Evolutionary conservation across 495 filamentous ascomycete species (phyloP).

Genomic region (Stereocaulon alpinum): DNA sequence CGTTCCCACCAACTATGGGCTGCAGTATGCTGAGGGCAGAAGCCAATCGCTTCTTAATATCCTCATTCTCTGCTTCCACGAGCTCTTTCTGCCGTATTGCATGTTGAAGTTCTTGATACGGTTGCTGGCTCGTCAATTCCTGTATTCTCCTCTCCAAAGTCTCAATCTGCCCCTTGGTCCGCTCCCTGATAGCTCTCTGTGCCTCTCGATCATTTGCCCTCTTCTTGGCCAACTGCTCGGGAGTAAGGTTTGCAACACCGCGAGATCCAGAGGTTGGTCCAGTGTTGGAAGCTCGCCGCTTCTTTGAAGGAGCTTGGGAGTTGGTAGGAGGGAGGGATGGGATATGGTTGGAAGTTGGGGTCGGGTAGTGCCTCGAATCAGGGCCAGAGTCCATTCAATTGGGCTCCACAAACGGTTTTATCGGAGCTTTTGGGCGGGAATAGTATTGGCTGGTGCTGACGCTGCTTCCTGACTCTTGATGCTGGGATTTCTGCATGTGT

Average conservation of each 20-base stretch:
- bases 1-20: conserved; percentile 30
- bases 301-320: conserved; percentile 31
- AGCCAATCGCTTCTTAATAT: conserved; percentile 52
- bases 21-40: conserved; percentile 54
- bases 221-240: conserved; percentile 66
- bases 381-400: conserved; percentile 16
- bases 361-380: conserved; percentile 10
- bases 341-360: conserved; percentile 5
- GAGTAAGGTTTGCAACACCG: conserved; percentile 61
- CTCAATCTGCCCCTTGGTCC: conserved; percentile 75
- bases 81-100: conserved; percentile 59
- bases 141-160: conserved; percentile 59
- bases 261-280: conserved; percentile 52
- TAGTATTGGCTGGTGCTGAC: conserved; percentile 6
- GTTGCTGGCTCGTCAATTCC: conserved; percentile 63
- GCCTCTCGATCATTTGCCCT: conserved; percentile 84
- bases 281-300: conserved; percentile 39
- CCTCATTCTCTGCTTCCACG: conserved; percentile 58
- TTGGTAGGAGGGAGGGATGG: conserved; percentile 10
- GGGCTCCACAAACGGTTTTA: background rate
- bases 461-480: conserved; percentile 9
- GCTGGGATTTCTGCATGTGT: conserved; percentile 9
- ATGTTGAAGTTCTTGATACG: conserved; percentile 66
- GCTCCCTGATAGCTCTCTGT: conserved; percentile 72
- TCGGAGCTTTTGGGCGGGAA: conserved; percentile 5